Evolutionary conservation across 371 early-diverging fungal species (phyloP).

Genomic region (Mortierella sp.): DNA sequence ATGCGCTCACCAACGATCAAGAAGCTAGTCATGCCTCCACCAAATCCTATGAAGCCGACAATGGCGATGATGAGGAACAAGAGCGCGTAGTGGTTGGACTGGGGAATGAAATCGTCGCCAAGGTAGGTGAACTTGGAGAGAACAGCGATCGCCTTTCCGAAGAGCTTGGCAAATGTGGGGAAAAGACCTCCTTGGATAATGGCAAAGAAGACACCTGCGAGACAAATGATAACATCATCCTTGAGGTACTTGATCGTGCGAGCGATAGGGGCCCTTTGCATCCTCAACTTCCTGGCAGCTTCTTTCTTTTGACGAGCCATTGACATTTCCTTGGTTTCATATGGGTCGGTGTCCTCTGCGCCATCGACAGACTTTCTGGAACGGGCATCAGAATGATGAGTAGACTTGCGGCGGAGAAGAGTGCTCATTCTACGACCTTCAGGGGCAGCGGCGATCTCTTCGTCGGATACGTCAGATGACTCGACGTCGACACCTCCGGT

Average conservation of each 20-base stretch:
- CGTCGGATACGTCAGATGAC: conserved; percentile 10
- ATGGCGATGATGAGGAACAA: conserved; percentile 84
- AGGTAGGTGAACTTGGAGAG: conserved; percentile 13
- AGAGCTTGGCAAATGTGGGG: conserved; percentile 71
- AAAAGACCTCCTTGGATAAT: conserved; percentile 70
- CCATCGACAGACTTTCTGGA: conserved; percentile 42
- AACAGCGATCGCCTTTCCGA: conserved; percentile 51
- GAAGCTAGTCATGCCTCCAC: conserved; percentile 34
- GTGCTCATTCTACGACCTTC: conserved; percentile 29
- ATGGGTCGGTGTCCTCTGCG: conserved; percentile 3
- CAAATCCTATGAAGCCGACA: conserved; percentile 74
- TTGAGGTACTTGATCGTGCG: conserved; percentile 51
- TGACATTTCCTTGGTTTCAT: conserved; percentile 26
- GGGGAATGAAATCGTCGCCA: conserved; percentile 38
- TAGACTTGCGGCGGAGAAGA: conserved; percentile 47
- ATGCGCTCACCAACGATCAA: conserved; percentile 44
- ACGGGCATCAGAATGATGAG: conserved; percentile 38
- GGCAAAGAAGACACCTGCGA: conserved; percentile 53
- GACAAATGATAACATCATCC: conserved; percentile 48
- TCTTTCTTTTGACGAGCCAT: conserved; percentile 54
- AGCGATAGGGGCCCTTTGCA: conserved; percentile 61
- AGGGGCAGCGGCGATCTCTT: conserved; percentile 4
- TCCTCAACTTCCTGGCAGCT: conserved; percentile 55
- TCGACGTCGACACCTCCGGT: conserved; percentile 42
- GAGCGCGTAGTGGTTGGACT: conserved; percentile 41